phyloP scores from a whole-genome alignment of 768 basidiomycete species.

The Ephemerocybe angulata region DNA sequence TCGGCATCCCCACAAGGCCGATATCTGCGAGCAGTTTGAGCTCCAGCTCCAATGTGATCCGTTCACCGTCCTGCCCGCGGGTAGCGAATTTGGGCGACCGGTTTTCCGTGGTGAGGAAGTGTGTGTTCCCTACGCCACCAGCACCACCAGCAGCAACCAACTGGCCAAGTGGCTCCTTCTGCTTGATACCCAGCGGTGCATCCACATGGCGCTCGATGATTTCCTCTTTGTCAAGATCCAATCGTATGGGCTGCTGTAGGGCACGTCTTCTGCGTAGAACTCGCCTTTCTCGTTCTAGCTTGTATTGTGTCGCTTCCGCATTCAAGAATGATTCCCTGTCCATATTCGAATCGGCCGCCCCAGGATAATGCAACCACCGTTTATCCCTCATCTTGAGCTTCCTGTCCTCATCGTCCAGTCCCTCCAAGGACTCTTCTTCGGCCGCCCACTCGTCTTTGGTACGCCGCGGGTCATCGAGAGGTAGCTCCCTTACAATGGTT shows the following conservation, averaged over 20 bases:
- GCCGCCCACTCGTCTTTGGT: slow-evolving; percentile 69
- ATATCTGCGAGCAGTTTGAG: slow-evolving; percentile 93
- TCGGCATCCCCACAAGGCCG: slow-evolving; percentile 95
- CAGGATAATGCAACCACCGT: slow-evolving; percentile 82
- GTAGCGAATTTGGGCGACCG: slow-evolving; percentile 88
- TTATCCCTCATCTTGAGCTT: slow-evolving; percentile 58
- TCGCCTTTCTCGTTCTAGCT: slow-evolving; percentile 59
- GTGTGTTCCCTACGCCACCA: slow-evolving; percentile 87
- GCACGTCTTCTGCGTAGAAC: slow-evolving; percentile 41
- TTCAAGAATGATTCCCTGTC: slow-evolving; percentile 65
- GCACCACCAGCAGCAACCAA: slow-evolving; percentile 72
- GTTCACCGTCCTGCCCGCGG: slow-evolving; percentile 70
- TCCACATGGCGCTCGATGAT: slow-evolving; percentile 41
- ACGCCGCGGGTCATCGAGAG: slow-evolving; percentile 61
- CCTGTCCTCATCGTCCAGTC: slow-evolving; percentile 44
- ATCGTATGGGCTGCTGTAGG: slow-evolving; percentile 40
- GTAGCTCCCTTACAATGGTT: slow-evolving; percentile 79
- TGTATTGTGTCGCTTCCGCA: slow-evolving; percentile 58
- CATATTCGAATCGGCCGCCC: slow-evolving; percentile 56
- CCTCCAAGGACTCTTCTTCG: slow-evolving; percentile 57
- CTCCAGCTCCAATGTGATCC: slow-evolving; percentile 80
- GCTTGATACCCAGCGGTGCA: slow-evolving; percentile 61
- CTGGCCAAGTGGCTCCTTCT: slow-evolving; percentile 51
- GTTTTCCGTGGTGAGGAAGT: slow-evolving; percentile 64
- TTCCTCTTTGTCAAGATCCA: slow-evolving; percentile 61